Conservation (phyloP, 2,329 filamentous ascomycete species). For the Pseudovirgaria hyperparasitica region DNA sequence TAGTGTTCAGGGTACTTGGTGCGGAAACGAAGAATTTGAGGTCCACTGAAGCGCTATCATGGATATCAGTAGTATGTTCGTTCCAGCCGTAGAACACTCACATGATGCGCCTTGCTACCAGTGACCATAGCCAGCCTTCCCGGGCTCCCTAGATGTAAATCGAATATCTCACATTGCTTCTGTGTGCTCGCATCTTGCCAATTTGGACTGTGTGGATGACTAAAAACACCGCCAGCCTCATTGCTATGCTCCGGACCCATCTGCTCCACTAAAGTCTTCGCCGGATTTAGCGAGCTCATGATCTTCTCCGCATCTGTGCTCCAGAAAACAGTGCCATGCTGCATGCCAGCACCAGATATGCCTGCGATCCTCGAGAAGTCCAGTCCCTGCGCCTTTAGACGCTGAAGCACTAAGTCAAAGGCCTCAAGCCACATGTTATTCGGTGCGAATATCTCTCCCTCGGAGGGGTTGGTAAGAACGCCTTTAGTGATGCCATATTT, state of each 20-base stretch:
- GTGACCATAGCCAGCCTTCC: slow-evolving; percentile 65
- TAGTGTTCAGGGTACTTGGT: slow-evolving; percentile 73
- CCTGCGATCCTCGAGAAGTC: slow-evolving; percentile 66
- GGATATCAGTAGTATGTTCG: slow-evolving; percentile 5
- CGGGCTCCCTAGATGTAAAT: slow-evolving; percentile 53
- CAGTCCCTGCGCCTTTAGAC: slow-evolving; percentile 55
- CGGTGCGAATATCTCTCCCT: slow-evolving; percentile 84
- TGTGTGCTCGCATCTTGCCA: slow-evolving; percentile 98
- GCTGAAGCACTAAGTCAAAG: slow-evolving; percentile 68
- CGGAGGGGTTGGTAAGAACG: slow-evolving; percentile 66
- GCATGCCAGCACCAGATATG: slow-evolving; percentile 85
- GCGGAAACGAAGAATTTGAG: slow-evolving; percentile 83
- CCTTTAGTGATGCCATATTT: slow-evolving; percentile 68
- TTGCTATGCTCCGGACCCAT: slow-evolving; percentile 34
- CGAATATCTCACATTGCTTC: slow-evolving; percentile 79
- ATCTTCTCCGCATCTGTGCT: slow-evolving; percentile 52
- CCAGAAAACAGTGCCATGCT: slow-evolving; percentile 98
- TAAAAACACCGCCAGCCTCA: slow-evolving; percentile 48
- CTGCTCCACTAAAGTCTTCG: slow-evolving; percentile 57
- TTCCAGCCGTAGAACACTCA: slow-evolving; percentile 32
- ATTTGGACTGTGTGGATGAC: slow-evolving; percentile 81
- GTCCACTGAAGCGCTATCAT: slow-evolving; percentile 79
- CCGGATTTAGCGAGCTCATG: slow-evolving; percentile 47
- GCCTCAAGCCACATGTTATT: slow-evolving; percentile 93
- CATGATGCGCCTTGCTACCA: slow-evolving; percentile 89